These are phyloP conservation scores for Dalbergia oliveri DNA, from an alignment of 306 rosid genomes.

Conservation along the genomic window DNA sequence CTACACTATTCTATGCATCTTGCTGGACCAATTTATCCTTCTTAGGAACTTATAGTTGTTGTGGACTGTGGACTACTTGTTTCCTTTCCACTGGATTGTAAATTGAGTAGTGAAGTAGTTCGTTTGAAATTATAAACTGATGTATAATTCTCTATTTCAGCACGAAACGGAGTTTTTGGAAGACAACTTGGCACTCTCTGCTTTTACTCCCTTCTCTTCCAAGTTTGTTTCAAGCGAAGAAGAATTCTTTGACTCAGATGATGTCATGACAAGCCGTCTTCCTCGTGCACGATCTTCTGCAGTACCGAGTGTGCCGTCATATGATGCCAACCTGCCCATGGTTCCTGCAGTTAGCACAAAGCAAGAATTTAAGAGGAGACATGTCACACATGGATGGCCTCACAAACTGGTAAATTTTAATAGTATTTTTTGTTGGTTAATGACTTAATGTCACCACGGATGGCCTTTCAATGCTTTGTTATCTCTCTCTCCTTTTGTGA, in stretches of 20 bases:
- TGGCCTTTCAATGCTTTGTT: not conserved
- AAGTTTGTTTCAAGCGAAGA: constrained; percentile 66
- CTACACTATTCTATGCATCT: not conserved
- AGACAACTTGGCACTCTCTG: constrained; percentile 54
- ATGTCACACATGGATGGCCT: constrained; percentile 88
- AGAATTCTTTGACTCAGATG: constrained; percentile 87
- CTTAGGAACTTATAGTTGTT: not conserved
- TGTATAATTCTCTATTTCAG: constrained; percentile 41
- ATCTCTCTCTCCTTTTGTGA: not conserved
- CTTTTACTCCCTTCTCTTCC: constrained; percentile 53
- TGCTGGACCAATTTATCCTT: not conserved
- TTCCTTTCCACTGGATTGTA: not conserved
- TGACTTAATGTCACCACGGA: no score
- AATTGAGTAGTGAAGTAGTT: constrained; percentile 1
- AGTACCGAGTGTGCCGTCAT: constrained; percentile 55
- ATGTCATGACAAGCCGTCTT: constrained; percentile 66
- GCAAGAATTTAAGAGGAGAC: constrained; percentile 79
- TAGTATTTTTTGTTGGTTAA: not conserved
- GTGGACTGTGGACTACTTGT: constrained; percentile 19
- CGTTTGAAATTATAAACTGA: constrained; percentile 30
- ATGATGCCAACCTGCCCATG: constrained; percentile 61
- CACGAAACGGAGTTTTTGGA: constrained; percentile 61
- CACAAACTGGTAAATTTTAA: constrained; percentile 75
- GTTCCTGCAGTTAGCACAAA: constrained; percentile 66
- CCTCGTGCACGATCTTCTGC: constrained; percentile 63